Evolutionary conservation across 2,329 filamentous ascomycete genomes (phyloP).

Genomic region (Trichothecium roseum): DNA sequence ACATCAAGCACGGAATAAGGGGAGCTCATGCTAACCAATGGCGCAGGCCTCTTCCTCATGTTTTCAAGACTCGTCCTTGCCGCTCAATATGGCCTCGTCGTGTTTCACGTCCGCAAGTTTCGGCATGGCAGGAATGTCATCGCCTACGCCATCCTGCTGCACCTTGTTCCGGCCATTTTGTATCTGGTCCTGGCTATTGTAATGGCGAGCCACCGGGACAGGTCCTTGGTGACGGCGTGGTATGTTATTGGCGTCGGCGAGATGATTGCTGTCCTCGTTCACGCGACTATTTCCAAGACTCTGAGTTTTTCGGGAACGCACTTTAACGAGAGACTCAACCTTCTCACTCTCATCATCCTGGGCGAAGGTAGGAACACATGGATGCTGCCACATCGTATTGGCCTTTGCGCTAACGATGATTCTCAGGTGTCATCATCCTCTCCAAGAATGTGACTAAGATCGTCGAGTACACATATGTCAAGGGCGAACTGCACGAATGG

Average conservation of each 20-base stretch:
- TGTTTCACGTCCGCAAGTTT: slow-evolving; percentile 3
- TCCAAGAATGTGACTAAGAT: slow-evolving; percentile 6
- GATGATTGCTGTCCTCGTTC: slow-evolving; percentile 3
- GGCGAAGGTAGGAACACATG: slow-evolving; percentile 5
- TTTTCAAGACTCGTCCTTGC: slow-evolving; percentile 4
- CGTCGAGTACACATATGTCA: slow-evolving; percentile 6
- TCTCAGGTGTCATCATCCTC: slow-evolving; percentile 5
- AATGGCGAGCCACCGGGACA: background rate
- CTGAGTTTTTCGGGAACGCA: slow-evolving; percentile 6
- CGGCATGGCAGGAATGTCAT: slow-evolving; percentile 2
- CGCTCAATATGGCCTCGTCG: slow-evolving; percentile 3
- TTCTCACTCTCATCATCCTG: slow-evolving; percentile 5
- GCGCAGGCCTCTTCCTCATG: slow-evolving; percentile 4
- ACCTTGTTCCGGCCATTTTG: slow-evolving; percentile 1
- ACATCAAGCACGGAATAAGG: too few species aligned
- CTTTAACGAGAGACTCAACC: slow-evolving; percentile 6
- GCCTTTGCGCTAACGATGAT: too few species aligned
- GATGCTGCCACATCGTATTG: too few species aligned
- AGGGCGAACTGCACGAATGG: slow-evolving; percentile 1
- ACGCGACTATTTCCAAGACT: slow-evolving; percentile 3
- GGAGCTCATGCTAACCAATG: too few species aligned
- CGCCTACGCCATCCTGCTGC: slow-evolving; percentile 1
- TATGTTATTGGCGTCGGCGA: slow-evolving; percentile 3
- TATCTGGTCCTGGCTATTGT: slow-evolving; percentile 2
- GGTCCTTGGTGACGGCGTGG: slow-evolving; percentile 2